These are phyloP conservation scores for Cicer bijugum DNA, from an alignment of 306 rosid species.

Conservation along the genomic window DNA sequence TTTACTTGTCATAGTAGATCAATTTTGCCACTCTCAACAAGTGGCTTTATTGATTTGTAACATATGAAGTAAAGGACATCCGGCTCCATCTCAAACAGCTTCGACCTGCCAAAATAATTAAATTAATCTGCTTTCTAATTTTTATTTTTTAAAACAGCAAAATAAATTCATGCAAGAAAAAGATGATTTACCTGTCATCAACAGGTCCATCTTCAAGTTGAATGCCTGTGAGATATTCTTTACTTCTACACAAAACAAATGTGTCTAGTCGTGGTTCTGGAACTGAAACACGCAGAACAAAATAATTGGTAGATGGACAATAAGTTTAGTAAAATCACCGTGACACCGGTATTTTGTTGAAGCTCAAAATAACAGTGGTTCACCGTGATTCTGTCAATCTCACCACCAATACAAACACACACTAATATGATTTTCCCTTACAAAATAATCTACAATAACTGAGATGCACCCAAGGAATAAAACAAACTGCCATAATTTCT, in stretches of 20 bases:
- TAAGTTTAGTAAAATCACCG: too few relatives aligned
- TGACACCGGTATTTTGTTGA: too few relatives aligned
- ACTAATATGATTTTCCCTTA: not conserved
- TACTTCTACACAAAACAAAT: constrained; percentile 89
- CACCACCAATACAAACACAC: too few relatives aligned
- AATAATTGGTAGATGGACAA: not conserved
- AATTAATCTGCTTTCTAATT: not conserved
- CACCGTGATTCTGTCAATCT: too few relatives aligned
- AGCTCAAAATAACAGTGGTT: too few relatives aligned
- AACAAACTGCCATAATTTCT: not conserved
- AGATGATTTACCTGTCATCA: constrained; percentile 67
- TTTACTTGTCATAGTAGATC: constrained; percentile 52
- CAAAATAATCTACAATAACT: constrained; percentile 24
- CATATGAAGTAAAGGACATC: constrained; percentile 73
- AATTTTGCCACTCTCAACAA: constrained; percentile 81
- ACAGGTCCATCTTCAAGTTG: constrained; percentile 85
- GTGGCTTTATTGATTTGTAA: constrained; percentile 79
- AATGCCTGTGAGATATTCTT: constrained; percentile 75
- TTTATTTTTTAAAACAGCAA: not conserved
- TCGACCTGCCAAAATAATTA: constrained; percentile 51
- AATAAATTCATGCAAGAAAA: constrained; percentile 30
- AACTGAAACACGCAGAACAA: constrained; percentile 54
- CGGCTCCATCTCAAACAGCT: constrained; percentile 59
- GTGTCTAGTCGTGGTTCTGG: constrained; percentile 77
- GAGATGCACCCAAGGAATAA: constrained; percentile 12